These are phyloP conservation scores for Myxozyma lipomycoides DNA, from an alignment of 805 yeast species.

Conservation along the genomic window DNA sequence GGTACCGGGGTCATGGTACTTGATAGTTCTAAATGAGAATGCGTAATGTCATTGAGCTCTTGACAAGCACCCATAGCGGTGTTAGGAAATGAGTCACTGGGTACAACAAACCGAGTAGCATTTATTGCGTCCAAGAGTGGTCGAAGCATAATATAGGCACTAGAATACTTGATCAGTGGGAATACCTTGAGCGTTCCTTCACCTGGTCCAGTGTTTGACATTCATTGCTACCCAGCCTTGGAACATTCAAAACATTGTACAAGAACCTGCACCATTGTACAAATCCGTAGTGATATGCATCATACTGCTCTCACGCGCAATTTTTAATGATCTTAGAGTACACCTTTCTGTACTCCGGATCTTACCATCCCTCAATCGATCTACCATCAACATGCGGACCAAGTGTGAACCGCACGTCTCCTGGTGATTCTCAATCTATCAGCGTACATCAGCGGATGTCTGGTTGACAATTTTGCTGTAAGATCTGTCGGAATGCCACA, in stretches of 20 bases:
- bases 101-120: constrained; percentile 3
- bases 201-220: constrained; percentile 39
- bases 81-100: constrained; percentile 8
- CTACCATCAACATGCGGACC: constrained; percentile 46
- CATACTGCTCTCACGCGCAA: constrained; percentile 45
- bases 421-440: constrained; percentile 45
- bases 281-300: constrained; percentile 41
- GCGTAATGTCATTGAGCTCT: constrained; percentile 33
- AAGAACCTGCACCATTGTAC: constrained; percentile 35
- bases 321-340: constrained; percentile 40
- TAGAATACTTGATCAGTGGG: constrained; percentile 40
- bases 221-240: constrained; percentile 48
- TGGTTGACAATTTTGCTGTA: constrained; percentile 34
- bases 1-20: constrained; percentile 40
- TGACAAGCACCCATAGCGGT: constrained; percentile 37
- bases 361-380: constrained; percentile 48
- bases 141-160: constrained; percentile 42
- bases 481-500: constrained; percentile 38
- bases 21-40: constrained; percentile 40
- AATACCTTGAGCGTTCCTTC: constrained; percentile 43
- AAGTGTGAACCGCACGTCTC: constrained; percentile 35
- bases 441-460: constrained; percentile 41
- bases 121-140: constrained; percentile 36
- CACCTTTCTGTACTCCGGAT: constrained; percentile 38
- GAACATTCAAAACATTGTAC: constrained; percentile 42